Evolutionary conservation across 768 basidiomycete genomes (phyloP), one percentile per base, ranked within the genome.

Genomic region (Amanita molliuscula): DNA sequence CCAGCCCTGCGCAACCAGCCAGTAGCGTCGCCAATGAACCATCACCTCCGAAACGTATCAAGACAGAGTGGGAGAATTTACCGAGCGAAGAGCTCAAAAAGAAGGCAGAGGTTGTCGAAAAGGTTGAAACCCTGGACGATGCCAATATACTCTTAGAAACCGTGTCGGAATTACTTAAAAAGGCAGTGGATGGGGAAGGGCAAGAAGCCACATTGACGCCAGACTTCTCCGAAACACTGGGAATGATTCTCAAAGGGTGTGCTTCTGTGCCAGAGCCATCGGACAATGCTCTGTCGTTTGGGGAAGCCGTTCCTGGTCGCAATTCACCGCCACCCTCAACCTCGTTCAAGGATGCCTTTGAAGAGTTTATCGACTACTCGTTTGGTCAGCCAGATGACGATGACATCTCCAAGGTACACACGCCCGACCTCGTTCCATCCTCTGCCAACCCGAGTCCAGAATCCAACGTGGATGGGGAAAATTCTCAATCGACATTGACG

Each of bases 21-120:
- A 51, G 62, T 40, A 37, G 15, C 15, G 63, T 64, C 11, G 63
- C 62, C 3, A 72, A 70, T 54, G 76, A 79, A 48, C 78, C 76
- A 6, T 84, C 83, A 6, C 81, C 84, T 5, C 82, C 86, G 11
- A 88, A 88, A 66, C 78, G 82, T 42, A 60, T 65, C 44, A 85
- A 83, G 70, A 78, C 75, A 18, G 84, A 88, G 48, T 86, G 81
- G 79, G 82, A 84, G 42, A 75, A 76, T 7, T 69, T 76, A 21
- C 66, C 74, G 13, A 79, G 68, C 54, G 78, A 82, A 37, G 71
- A 67, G 21, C 58, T 78, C 48, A 58, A 62, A 55, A 68, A 68
- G 57, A 73, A 71, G 58, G 62, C 62, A 4, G 72, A 72, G 46
- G 65, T 57, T 16, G 61, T 71, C 3, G 71, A 71, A 44, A 73